phyloP scores from a whole-genome alignment of 495 filamentous ascomycete species.

The Penicillium ucsense region DNA sequence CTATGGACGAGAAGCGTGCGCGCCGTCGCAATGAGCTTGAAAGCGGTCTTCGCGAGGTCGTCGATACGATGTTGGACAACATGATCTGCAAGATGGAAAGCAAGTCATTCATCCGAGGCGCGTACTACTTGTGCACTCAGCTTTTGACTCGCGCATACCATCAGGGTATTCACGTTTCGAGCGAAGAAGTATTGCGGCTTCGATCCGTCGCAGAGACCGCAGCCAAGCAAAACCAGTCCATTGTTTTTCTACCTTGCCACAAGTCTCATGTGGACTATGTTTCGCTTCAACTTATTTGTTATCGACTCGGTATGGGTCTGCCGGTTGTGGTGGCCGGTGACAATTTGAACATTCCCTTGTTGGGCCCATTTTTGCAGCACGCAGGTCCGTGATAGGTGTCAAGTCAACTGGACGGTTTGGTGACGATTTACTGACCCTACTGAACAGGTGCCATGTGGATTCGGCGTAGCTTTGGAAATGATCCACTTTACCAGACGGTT shows the following conservation, averaged over 20 bases:
- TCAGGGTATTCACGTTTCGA: constrained; percentile 91
- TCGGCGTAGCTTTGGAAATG: constrained; percentile 82
- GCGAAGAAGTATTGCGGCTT: constrained; percentile 79
- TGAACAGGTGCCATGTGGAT: constrained; percentile 85
- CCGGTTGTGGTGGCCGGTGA: constrained; percentile 94
- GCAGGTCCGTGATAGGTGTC: constrained; percentile 45
- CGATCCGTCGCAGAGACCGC: constrained; percentile 74
- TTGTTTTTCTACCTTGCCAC: constrained; percentile 92
- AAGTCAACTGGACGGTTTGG: neutral
- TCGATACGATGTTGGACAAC: constrained; percentile 72
- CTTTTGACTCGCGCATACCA: constrained; percentile 88
- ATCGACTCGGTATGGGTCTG: constrained; percentile 76
- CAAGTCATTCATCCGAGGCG: constrained; percentile 80
- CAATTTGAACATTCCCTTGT: constrained; percentile 86
- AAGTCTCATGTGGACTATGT: constrained; percentile 95
- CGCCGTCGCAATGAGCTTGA: constrained; percentile 52
- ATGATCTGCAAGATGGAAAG: constrained; percentile 99
- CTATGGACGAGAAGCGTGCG: constrained; percentile 39
- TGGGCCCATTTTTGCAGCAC: constrained; percentile 87
- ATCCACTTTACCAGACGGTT: constrained; percentile 77
- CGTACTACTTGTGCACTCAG: constrained; percentile 85
- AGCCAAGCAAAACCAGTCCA: constrained; percentile 78
- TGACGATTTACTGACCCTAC: constrained; percentile 6
- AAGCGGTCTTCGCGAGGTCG: constrained; percentile 59
- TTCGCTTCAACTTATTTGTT: constrained; percentile 86